Conservation (phyloP, 1,284 basidiomycete species). For the Marasmius tenuissimus region DNA sequence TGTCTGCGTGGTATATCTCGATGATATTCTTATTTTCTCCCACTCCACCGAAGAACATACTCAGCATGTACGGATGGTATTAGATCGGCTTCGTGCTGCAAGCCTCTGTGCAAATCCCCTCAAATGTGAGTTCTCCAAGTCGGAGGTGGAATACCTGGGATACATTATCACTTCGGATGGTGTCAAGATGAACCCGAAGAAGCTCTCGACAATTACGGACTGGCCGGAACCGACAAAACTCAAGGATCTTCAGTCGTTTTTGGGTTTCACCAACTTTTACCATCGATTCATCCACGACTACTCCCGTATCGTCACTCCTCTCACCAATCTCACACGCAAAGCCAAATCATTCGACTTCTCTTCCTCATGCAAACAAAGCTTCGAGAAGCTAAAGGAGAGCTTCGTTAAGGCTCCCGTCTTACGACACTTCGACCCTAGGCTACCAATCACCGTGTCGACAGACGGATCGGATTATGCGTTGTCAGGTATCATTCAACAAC, state of each 20-base stretch:
- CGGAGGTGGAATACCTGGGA: constrained; percentile 41
- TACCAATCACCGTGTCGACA: no score
- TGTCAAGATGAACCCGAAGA: constrained; percentile 38
- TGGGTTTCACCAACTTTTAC: constrained; percentile 34
- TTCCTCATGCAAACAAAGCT: neutral
- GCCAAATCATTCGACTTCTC: constrained; percentile 3
- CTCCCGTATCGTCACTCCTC: constrained; percentile 11
- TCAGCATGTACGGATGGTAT: constrained; percentile 25
- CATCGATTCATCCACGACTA: constrained; percentile 39
- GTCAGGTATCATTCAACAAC: constrained; percentile 8
- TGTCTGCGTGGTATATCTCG: constrained; percentile 33
- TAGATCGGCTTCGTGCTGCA: constrained; percentile 26
- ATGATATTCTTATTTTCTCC: constrained; percentile 29
- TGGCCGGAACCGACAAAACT: constrained; percentile 21
- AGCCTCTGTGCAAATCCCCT: constrained; percentile 21
- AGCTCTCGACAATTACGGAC: constrained; percentile 29
- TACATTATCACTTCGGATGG: constrained; percentile 21
- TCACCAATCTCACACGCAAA: constrained; percentile 14
- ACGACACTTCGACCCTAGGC: no score
- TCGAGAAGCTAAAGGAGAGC: constrained; percentile 6
- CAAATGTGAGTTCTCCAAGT: constrained; percentile 32
- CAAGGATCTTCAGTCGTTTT: constrained; percentile 25
- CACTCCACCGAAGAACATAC: constrained; percentile 16
- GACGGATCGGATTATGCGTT: constrained; percentile 18
- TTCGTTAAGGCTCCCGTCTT: constrained; percentile 5